phyloP scores from a whole-genome alignment of 2,329 filamentous ascomycete genomes.

The Rachicladosporium sp. region DNA sequence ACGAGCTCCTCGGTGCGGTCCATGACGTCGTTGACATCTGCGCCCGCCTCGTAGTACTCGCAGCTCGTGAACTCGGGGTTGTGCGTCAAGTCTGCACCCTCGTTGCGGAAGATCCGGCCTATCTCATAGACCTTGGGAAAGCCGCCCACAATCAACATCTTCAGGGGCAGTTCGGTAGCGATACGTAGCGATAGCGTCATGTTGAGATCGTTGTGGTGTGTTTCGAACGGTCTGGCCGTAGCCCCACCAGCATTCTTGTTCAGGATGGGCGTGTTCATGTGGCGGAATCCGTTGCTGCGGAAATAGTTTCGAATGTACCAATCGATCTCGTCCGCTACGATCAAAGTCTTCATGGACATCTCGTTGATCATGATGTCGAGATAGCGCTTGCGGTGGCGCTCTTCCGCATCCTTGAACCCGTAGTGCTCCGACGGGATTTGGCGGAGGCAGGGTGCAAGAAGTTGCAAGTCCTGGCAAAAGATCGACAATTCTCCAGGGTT shows the following conservation, averaged over 20 bases:
- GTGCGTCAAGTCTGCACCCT: slow-evolving; percentile 83
- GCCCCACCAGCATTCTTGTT: slow-evolving; percentile 91
- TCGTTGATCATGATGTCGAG: slow-evolving; percentile 97
- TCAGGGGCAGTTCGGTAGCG: slow-evolving; percentile 90
- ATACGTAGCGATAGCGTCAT: slow-evolving; percentile 93
- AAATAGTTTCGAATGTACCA: slow-evolving; percentile 82
- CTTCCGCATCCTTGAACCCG: slow-evolving; percentile 90
- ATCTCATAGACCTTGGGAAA: slow-evolving; percentile 93
- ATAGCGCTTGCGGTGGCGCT: slow-evolving; percentile 84
- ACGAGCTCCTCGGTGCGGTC: slow-evolving; percentile 86
- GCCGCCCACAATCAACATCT: slow-evolving; percentile 90
- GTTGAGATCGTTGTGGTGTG: slow-evolving; percentile 90
- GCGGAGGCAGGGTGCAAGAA: slow-evolving; percentile 84
- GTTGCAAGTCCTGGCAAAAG: slow-evolving; percentile 73
- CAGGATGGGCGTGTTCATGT: slow-evolving; percentile 97
- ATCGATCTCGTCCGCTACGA: slow-evolving; percentile 77
- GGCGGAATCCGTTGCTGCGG: slow-evolving; percentile 70
- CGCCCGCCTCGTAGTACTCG: slow-evolving; percentile 88
- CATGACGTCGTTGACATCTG: slow-evolving; percentile 83
- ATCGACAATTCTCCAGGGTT: slow-evolving; percentile 73
- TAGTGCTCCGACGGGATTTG: slow-evolving; percentile 82
- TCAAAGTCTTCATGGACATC: slow-evolving; percentile 66
- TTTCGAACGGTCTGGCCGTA: slow-evolving; percentile 87
- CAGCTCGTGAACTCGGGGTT: slow-evolving; percentile 97
- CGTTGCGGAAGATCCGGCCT: slow-evolving; percentile 90